phyloP scores from a whole-genome alignment of 2,329 filamentous ascomycete species.

The Monosporascus sp. region DNA sequence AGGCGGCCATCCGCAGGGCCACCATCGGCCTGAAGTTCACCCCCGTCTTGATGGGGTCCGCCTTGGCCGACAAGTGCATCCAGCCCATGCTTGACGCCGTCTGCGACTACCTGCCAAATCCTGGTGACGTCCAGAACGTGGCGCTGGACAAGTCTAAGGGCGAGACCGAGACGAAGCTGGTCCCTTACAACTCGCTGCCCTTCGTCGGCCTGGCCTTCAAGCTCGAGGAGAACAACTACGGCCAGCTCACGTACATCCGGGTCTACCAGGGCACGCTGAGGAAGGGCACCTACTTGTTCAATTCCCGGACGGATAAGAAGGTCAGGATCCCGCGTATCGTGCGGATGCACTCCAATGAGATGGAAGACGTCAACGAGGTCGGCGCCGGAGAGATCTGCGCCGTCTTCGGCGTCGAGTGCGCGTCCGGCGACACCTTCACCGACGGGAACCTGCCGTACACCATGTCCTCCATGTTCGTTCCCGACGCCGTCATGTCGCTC shows the following conservation, averaged over 20 bases:
- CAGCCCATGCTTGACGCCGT: conserved; percentile 97
- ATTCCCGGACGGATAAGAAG: conserved; percentile 91
- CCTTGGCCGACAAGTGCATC: conserved; percentile 87
- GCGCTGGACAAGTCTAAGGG: conserved; percentile 77
- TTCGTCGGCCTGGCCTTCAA: conserved; percentile 98
- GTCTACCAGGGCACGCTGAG: conserved; percentile 91
- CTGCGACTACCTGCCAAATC: conserved; percentile 92
- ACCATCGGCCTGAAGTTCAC: conserved; percentile 89
- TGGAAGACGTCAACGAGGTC: conserved; percentile 93
- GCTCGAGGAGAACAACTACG: conserved; percentile 97
- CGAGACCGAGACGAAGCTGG: conserved; percentile 78
- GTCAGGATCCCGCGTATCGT: conserved; percentile 96
- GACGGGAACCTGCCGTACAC: conserved; percentile 88
- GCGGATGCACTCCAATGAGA: conserved; percentile 98
- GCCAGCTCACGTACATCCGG: conserved; percentile 95
- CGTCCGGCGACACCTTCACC: conserved; percentile 96
- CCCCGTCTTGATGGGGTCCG: conserved; percentile 94
- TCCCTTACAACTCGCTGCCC: conserved; percentile 88
- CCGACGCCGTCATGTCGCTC: conserved; percentile 94
- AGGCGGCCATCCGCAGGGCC: conserved; percentile 82
- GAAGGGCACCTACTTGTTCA: conserved; percentile 89
- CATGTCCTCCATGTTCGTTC: conserved; percentile 98
- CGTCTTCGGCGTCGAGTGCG: conserved; percentile 96
- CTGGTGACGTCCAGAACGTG: conserved; percentile 80
- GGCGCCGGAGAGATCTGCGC: conserved; percentile 97